Conservation (phyloP, 345 rosid genomes). For the Hirschfeldia incana region DNA sequence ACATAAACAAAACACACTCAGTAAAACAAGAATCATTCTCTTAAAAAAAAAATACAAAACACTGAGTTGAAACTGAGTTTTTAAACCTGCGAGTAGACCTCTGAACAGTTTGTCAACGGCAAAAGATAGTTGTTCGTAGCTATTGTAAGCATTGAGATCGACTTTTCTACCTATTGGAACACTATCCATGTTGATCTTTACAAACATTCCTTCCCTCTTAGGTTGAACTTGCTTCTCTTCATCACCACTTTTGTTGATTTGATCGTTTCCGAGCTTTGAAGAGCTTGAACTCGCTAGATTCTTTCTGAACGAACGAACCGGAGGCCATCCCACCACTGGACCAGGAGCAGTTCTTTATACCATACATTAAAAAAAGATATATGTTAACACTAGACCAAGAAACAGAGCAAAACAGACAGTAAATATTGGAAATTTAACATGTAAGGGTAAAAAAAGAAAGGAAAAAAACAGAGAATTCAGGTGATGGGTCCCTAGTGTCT, state of each 20-base stretch:
- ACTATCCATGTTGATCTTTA: constrained; percentile 98
- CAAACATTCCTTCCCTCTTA: constrained; percentile 62
- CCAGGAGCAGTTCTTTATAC: constrained; percentile 77
- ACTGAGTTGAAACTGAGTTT: not conserved
- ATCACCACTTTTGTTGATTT: constrained; percentile 41
- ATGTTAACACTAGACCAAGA: no score
- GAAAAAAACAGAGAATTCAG: constrained; percentile 25
- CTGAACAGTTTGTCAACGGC: constrained; percentile 96
- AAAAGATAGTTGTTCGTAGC: constrained; percentile 78
- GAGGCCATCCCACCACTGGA: constrained; percentile 99
- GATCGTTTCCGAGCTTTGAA: constrained; percentile 54
- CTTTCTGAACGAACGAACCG: constrained; percentile 90
- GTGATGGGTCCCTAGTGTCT: constrained; percentile 46
- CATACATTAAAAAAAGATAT: not conserved
- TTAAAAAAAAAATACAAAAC: not conserved
- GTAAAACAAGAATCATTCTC: constrained; percentile 5
- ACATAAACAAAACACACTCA: not conserved
- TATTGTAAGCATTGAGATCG: constrained; percentile 75
- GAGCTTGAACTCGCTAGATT: constrained; percentile 73
- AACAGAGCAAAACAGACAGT: constrained; percentile 19
- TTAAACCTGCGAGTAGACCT: constrained; percentile 83
- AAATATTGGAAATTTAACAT: constrained; percentile 9
- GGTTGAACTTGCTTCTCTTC: constrained; percentile 34
- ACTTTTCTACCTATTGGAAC: constrained; percentile 97
- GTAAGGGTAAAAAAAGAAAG: constrained; percentile 11